Base-by-base conservation (phyloP, 1,284 basidiomycete species). In the Ustilago loliicola region DNA sequence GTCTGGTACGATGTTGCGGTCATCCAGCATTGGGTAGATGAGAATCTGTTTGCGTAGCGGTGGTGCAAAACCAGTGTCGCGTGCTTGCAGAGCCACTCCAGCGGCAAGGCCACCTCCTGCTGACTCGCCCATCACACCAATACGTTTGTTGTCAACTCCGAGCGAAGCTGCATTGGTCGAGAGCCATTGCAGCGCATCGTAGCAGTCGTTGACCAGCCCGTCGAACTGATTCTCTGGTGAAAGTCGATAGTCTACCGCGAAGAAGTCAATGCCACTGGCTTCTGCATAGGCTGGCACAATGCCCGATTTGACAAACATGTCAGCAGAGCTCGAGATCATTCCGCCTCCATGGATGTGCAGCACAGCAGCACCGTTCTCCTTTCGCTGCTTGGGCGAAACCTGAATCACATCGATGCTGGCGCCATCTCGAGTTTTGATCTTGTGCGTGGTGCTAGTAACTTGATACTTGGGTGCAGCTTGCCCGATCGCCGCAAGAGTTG, bases 21-120 rank as follows among this genome's bases (percentile, higher is more conserved):
- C 66, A 36, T 74, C 72, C n/a, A 69, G 52, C 72, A 69, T 74
- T 8, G 72, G 72, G 40, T 74, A 69, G 62, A 74, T 52, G 38
- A 74, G 66, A 25, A 74, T 61, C 58, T 68, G 72, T 25, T 74
- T 74, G 42, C 52, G 36, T 27, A 74, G 51, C 1, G 72, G 58
- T 21, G 72, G 71, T 10, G 66, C 58, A 7, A 73, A n/a, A 0
- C 30, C 38, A 11, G 19, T 40, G 38, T 73, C 71, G 8, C 71
- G 71, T 25, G 71, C 71, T 40, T 68, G 65, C 29, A 73, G 52
- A 11, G 71, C 71, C 6, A 73, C 66, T 11, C 71, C 71, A 7
- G 71, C 71, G 9, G 61, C 71, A 38, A 73, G 57, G 4, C 71
- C 71, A 2, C 71, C 71, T 50, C 71, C 71, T 25, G 71, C 71